Percentiles rank a stretch among this genome's conserved stretches.
phyloP scores from a whole-genome alignment of 495 filamentous ascomycete species.

The Bacidia rubella region DNA sequence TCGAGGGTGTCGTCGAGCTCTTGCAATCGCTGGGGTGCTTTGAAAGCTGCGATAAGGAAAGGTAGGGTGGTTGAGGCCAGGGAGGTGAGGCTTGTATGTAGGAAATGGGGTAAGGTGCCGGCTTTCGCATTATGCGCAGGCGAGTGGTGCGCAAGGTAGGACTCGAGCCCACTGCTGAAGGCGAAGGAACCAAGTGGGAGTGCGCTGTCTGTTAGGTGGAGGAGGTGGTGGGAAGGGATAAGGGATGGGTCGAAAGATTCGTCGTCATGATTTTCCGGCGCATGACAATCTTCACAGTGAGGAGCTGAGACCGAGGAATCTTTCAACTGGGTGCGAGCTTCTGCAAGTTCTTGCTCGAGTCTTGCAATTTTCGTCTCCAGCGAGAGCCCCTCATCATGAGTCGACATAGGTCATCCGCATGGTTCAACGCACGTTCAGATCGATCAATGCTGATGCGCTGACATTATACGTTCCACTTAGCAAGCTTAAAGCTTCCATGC shows the following conservation, averaged over 20 bases:
- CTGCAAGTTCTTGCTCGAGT: slow-evolving; percentile 34
- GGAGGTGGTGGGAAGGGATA: slow-evolving; percentile 53
- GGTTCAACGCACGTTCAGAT: not conserved
- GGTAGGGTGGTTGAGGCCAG: slow-evolving; percentile 71
- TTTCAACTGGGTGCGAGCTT: slow-evolving; percentile 20
- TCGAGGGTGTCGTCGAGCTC: slow-evolving; percentile 74
- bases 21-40: slow-evolving; percentile 40
- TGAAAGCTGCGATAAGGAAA: slow-evolving; percentile 67
- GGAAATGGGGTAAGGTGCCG: slow-evolving; percentile 42
- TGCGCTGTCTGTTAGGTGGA: slow-evolving; percentile 89
- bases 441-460: not conserved
- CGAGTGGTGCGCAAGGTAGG: slow-evolving; percentile 70
- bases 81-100: slow-evolving; percentile 62
- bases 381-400: slow-evolving; percentile 11
- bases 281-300: not conserved
- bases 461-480: no score
- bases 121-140: slow-evolving; percentile 24
- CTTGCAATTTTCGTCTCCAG: slow-evolving; percentile 39
- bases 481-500: no score
- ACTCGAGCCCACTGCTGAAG: slow-evolving; percentile 88
- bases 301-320: not conserved
- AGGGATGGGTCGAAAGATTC: slow-evolving; percentile 2
- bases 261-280: not conserved
- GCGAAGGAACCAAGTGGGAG: slow-evolving; percentile 94
- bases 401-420: not conserved